Evolutionary conservation across 148 eudicot species (phyloP), one percentile per base, ranked within the genome.

Genomic region (Vaccinium darrowii): DNA sequence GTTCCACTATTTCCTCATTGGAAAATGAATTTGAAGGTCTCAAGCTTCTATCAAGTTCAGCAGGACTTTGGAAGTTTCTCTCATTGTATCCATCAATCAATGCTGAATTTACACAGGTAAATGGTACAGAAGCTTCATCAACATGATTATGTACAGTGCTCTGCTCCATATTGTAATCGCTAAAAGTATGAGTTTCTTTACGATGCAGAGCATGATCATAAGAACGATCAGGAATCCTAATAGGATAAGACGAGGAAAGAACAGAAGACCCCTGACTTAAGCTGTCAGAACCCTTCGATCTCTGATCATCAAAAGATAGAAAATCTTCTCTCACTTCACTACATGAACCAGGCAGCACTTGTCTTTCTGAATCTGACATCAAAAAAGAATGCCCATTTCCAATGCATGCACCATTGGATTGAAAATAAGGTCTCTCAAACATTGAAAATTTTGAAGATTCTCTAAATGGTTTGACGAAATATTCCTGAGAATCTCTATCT

Each of bases 1-100:
- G 89, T 72, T 88, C 93, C 14, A 91, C 91, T 84, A 91, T 91
- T 86, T 91, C 93, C 84, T 89, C 92, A 85, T 87, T 88, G 76
- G 92, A 89, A 80, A 91, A 90, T 3, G 89, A 89, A 33, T 80
- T 89, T 39, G 92, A 86, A 84, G 80, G 43, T 82, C 91, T 88
- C 25, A 83, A 89, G 56, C 83, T 85, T 84, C 90, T 86, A 82
- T 89, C 91, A 36, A 87, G 82, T 75, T 90, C 86, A 65, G 87
- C 78, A 84, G 86, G 80, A 84, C 78, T 87, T 58, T 83, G 87
- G 84, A 88, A 81, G 76, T 87, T 89, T 84, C 75, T 83, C 84
- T 88, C 90, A 83, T 82, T 81, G 57, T 51, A 62, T 81, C 87
- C 86, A 79, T 89, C 89, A 79, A 63, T 84, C 39, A 76, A 85